Evolutionary conservation across 2,329 filamentous ascomycete genomes (phyloP), one percentile per base, ranked within the genome.

Genomic region (Penicillium fuscoglaucum): DNA sequence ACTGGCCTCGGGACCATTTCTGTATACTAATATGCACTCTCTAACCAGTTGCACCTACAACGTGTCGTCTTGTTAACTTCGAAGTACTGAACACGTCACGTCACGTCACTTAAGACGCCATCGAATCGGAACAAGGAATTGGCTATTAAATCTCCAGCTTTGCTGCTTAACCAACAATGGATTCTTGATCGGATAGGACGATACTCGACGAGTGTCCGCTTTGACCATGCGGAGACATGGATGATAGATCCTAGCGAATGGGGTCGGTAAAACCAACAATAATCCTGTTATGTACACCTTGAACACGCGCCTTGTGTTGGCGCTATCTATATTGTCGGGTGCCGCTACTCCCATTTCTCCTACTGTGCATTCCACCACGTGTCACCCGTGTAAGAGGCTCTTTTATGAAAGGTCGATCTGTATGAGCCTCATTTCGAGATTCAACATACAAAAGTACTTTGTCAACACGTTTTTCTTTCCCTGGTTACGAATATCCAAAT

Each of bases 231-330:
- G 21, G 19, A 33, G 47, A 39, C 47, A 49, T 26, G 47, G 47
- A 49, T 49, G 9, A 28, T 10, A 39, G 24, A 37, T 15, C 47
- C n/a, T 31, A 9, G 29, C 17, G 12, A 49, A 49, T 35, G 21
- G 10, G 5, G 5, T 7, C 47, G 24, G 9, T 9, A 29, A 29
- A 29, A 29, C 28, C 28, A 29, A 39, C 33, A 49, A 31, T 13
- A 24, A 15, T 37, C 12, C 7, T n/a, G 17, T 9, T 39, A 19
- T 19, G 15, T 37, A 26, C 8, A 26, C 15, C 7, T 39, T 37
- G 24, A 49, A 37, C 33, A 48, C 19, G 46, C 46, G 29, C 29
- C 29, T 48, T 48, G 19, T 48, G 46, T 48, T 49, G 47, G 47
- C 31, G 47, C 47, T 33, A 29, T 10, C 28, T 29, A 29, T 29